These are phyloP conservation scores for Aspergillus thermomutatus DNA, from an alignment of 2,329 filamentous ascomycete species.

Conservation along the genomic window DNA sequence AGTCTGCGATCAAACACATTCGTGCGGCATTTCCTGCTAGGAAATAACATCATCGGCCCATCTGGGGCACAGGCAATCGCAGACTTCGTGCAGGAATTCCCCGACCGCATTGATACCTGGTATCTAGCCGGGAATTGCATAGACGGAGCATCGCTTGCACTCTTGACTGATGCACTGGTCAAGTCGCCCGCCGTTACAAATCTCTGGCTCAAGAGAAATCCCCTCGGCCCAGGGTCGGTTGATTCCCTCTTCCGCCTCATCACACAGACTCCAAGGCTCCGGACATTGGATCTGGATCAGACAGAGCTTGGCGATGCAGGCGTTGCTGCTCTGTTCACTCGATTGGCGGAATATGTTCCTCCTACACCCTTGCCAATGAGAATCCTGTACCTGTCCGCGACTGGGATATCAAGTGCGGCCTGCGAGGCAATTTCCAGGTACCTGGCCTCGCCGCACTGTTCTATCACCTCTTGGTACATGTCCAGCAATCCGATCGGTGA, in stretches of 20 bases:
- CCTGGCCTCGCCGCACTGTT: neutral
- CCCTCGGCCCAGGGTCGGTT: neutral
- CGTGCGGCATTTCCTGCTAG: neutral
- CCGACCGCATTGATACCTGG: neutral
- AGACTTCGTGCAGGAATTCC: neutral
- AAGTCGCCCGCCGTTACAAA: neutral
- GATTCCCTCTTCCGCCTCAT: neutral
- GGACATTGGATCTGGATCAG: neutral
- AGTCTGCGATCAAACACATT: neutral
- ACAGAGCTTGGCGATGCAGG: neutral
- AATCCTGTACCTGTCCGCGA: neutral
- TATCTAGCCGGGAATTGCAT: neutral
- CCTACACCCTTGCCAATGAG: neutral
- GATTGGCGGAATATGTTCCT: neutral
- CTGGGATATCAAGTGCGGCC: neutral
- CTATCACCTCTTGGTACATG: neutral
- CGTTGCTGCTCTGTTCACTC: neutral
- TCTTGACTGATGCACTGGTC: neutral
- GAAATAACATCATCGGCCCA: neutral
- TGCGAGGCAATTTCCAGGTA: neutral
- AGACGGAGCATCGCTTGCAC: neutral
- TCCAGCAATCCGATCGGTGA: neutral
- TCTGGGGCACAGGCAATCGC: neutral
- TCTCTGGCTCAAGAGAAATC: neutral
- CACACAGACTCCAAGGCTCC: neutral